These are phyloP conservation scores for Thelonectria rubi DNA, from an alignment of 2,329 filamentous ascomycete genomes.

Conservation along the genomic window DNA sequence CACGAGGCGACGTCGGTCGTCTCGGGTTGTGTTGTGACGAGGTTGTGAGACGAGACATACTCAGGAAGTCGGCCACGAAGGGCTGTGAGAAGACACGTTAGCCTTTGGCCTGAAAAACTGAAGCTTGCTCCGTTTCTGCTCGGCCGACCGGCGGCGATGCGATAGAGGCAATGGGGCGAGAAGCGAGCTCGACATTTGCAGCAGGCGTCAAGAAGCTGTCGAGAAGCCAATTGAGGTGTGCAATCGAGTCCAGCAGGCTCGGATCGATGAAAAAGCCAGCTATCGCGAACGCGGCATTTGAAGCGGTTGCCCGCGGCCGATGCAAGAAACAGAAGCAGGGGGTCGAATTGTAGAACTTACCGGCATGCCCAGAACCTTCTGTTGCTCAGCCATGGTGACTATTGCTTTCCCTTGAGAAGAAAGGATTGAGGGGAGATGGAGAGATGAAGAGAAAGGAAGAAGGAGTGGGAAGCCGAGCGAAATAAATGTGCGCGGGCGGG, in stretches of 20 bases:
- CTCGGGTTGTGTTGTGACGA: constrained; percentile 24
- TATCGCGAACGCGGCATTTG: constrained; percentile 46
- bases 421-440: constrained; percentile 71
- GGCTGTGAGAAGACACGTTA: constrained; percentile 63
- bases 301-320: constrained; percentile 24
- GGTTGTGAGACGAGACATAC: constrained; percentile 68
- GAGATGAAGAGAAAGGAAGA: constrained; percentile 55
- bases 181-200: background rate
- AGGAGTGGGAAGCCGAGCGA: constrained; percentile 54
- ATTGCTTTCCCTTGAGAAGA: constrained; percentile 57
- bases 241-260: constrained; percentile 8
- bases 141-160: constrained; percentile 16
- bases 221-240: constrained; percentile 31
- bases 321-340: constrained; percentile 3
- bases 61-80: constrained; percentile 98
- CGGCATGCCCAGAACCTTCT: constrained; percentile 73
- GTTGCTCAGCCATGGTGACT: constrained; percentile 64
- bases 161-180: constrained; percentile 9
- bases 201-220: background rate
- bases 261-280: constrained; percentile 22
- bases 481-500: constrained; percentile 57
- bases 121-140: background rate
- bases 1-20: constrained; percentile 19
- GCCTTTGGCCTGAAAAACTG: constrained; percentile 21
- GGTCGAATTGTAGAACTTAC: constrained; percentile 56